Evolutionary conservation across 1,284 basidiomycete genomes (phyloP).

Genomic region (Wolfiporia cocos): DNA sequence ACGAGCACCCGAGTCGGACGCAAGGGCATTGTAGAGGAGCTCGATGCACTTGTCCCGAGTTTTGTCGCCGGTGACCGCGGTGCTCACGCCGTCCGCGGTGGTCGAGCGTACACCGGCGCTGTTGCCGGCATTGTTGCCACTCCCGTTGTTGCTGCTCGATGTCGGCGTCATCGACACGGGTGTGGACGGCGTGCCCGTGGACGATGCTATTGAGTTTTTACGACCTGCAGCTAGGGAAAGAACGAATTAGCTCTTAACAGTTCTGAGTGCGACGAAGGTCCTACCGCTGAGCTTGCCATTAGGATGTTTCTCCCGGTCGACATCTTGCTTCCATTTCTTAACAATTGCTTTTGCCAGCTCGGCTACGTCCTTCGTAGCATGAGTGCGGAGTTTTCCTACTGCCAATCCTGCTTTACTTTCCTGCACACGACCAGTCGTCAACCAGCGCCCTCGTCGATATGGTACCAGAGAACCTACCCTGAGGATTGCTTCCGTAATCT

Average conservation of each 20-base stretch:
- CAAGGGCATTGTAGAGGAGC: constrained; percentile 89
- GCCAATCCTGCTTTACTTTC: constrained; percentile 91
- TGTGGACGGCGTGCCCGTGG: constrained; percentile 32
- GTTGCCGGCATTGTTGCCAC: too few species aligned
- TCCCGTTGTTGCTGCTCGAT: constrained; percentile 18
- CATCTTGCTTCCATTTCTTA: constrained; percentile 85
- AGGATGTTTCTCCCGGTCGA: constrained; percentile 68
- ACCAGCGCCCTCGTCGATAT: constrained; percentile 2
- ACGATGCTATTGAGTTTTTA: constrained; percentile 3
- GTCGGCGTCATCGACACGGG: constrained; percentile 42
- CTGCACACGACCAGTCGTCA: constrained; percentile 31
- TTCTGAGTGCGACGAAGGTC: constrained; percentile 5
- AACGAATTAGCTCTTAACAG: neutral
- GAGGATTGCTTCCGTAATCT: constrained; percentile 82
- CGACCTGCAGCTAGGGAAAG: too few species aligned
- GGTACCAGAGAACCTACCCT: constrained; percentile 55
- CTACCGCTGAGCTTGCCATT: constrained; percentile 30
- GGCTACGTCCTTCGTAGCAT: constrained; percentile 67
- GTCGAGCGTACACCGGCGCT: constrained; percentile 58
- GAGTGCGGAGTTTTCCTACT: constrained; percentile 84
- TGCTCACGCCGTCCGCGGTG: constrained; percentile 64
- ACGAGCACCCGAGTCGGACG: constrained; percentile 82
- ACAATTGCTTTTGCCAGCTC: constrained; percentile 92
- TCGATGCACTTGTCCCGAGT: constrained; percentile 87
- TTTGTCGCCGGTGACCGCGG: constrained; percentile 56